Evolutionary conservation across 148 eudicot species (phyloP).

Genomic region (Vaccinium darrowii): DNA sequence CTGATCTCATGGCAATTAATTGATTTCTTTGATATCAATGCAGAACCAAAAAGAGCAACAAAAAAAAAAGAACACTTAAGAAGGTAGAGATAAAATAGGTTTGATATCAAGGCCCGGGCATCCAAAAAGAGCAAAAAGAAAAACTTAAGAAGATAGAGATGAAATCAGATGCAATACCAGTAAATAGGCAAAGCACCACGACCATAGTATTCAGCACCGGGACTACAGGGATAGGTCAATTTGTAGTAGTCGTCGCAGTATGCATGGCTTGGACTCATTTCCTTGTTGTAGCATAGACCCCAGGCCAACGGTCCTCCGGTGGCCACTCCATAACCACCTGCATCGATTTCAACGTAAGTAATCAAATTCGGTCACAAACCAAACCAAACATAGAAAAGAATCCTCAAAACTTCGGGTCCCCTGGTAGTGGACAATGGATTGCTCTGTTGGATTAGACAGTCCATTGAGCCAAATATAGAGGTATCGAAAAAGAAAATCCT

Average conservation of each 20-base stretch:
- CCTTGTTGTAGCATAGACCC: constrained; percentile 96
- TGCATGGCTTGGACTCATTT: constrained; percentile 89
- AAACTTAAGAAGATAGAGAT: neutral
- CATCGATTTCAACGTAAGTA: constrained; percentile 13
- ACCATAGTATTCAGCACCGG: constrained; percentile 86
- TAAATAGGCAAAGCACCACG: constrained; percentile 92
- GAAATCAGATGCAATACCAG: constrained; percentile 48
- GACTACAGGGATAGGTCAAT: constrained; percentile 77
- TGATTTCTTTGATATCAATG: neutral
- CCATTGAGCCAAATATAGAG: too few species aligned
- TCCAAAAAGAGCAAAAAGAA: neutral
- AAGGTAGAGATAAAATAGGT: too few species aligned
- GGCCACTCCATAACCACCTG: constrained; percentile 96
- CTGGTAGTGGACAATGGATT: too few species aligned
- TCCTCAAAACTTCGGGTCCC: neutral
- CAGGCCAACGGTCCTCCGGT: constrained; percentile 92
- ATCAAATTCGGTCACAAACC: neutral
- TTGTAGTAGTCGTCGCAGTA: constrained; percentile 86
- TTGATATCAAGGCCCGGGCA: too few species aligned
- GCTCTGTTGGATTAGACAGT: too few species aligned
- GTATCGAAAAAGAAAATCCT: too few species aligned
- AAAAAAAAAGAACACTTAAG: too few species aligned
- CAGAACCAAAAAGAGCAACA: too few species aligned
- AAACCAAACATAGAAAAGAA: neutral
- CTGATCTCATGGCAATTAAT: neutral